Percentiles rank a stretch among this genome's conserved stretches.
Conservation (phyloP, 2,329 filamentous ascomycete species). For the Aspergillus carbonarius region DNA sequence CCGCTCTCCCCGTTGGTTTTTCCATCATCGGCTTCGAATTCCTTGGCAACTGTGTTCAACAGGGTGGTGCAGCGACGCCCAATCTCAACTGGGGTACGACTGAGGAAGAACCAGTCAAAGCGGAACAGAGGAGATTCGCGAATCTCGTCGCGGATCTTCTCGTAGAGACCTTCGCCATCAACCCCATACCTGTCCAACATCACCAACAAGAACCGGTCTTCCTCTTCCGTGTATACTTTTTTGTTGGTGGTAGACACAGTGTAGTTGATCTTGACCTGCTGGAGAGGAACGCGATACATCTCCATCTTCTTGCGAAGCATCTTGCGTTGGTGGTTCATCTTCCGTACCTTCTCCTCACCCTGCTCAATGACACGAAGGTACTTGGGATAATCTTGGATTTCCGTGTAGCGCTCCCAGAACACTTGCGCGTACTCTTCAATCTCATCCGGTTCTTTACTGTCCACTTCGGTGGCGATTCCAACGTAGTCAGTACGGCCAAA, state of each 20-base stretch:
- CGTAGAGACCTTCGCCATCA: constrained; percentile 85
- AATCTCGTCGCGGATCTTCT: constrained; percentile 95
- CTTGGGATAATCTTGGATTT: constrained; percentile 86
- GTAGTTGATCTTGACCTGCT: constrained; percentile 98
- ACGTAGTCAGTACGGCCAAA: constrained; percentile 85
- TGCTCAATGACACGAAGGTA: constrained; percentile 87
- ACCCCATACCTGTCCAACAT: constrained; percentile 90
- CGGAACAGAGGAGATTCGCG: constrained; percentile 91
- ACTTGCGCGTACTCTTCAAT: constrained; percentile 89
- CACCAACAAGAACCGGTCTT: constrained; percentile 92
- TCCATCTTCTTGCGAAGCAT: constrained; percentile 93
- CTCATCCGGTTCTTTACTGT: constrained; percentile 82
- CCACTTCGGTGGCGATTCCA: constrained; percentile 82
- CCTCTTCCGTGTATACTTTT: constrained; percentile 98
- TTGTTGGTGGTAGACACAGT: constrained; percentile 99
- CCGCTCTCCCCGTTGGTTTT: constrained; percentile 59
- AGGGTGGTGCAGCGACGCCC: constrained; percentile 90
- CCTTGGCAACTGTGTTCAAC: constrained; percentile 88
- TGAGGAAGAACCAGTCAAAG: constrained; percentile 99
- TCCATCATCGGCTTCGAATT: constrained; percentile 72
- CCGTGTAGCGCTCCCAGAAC: constrained; percentile 93
- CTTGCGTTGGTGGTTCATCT: constrained; percentile 88
- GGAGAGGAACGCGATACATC: constrained; percentile 93
- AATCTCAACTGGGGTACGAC: constrained; percentile 88
- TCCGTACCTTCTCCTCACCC: constrained; percentile 84